Evolutionary conservation across 2,329 filamentous ascomycete species (phyloP), one percentile per base, ranked within the genome.

Genomic region (Cryphonectria parasitica): DNA sequence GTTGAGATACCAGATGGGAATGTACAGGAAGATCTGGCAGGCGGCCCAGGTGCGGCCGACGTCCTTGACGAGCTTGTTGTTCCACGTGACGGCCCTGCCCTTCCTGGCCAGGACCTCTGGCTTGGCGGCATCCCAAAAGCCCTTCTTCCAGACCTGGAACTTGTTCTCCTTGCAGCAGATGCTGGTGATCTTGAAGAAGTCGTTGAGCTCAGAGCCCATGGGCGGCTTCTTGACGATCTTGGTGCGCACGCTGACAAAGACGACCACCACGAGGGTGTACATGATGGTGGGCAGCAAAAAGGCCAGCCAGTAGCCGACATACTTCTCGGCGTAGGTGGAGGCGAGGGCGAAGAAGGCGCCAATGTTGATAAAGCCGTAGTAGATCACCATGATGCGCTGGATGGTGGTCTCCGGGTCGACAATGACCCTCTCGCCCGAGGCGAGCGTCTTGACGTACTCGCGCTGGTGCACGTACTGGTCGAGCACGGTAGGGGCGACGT

Each of bases 301-400:
- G 0, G 91, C 86, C 34, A 92, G 85, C 89, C 90, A 94, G 83
- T 92, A 94, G 10, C 91, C 91, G 64, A 93, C 86, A 72, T 92
- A 92, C 77, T 91, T 91, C 80, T 94, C 92, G 1, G 91, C 88
- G 76, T 92, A 94, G 45, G 89, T 90, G 88, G 91, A 93, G 76
- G 81, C 84, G 75, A 89, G 85, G 61, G 86, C 88, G 62, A 84
- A 74, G 61, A 90, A 81, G 36, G 89, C 87, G 43, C 91, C 91
- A 19, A 91, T 77, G 77, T 92, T 92, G 81, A 92, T 90, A 76
- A 89, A 83, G 66, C 88, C 80, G 77, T 90, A 91, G 79, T 89
- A 91, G 75, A 89, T 74, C 7, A 79, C 75, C 74, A 79, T 77
- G 62, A 79, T 86, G 82, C 77, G 76, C 90, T 78, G 79, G 2